These are phyloP conservation scores for Colletotrichum cordylinicola DNA, from an alignment of 2,329 filamentous ascomycete species.

Conservation along the genomic window DNA sequence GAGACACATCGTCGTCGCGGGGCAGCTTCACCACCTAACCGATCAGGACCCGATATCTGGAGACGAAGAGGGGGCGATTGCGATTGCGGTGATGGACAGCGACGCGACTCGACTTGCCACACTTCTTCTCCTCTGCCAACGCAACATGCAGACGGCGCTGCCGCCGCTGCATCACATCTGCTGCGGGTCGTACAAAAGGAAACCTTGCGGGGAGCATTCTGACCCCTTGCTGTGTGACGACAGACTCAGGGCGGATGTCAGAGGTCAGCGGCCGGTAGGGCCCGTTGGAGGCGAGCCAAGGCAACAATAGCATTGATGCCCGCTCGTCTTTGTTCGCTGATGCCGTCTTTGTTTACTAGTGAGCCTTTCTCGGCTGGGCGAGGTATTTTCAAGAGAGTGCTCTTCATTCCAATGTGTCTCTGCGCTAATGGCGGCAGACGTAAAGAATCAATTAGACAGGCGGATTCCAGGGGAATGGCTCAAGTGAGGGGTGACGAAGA, in stretches of 20 bases:
- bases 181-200: slow-evolving; percentile 16
- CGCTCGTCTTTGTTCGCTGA: neutral
- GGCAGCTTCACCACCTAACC: slow-evolving; percentile 12
- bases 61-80: slow-evolving; percentile 6
- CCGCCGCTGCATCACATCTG: slow-evolving; percentile 12
- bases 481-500: neutral
- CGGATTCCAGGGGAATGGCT: neutral
- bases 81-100: neutral
- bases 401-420: neutral
- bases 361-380: neutral
- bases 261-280: neutral
- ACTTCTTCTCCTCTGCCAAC: slow-evolving; percentile 18
- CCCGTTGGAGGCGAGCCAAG: neutral
- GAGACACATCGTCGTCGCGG: slow-evolving; percentile 6
- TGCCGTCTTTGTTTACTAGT: neutral
- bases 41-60: slow-evolving; percentile 13
- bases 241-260: neutral
- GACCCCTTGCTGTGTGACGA: slow-evolving; percentile 18
- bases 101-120: slow-evolving; percentile 15
- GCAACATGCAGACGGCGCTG: slow-evolving; percentile 23
- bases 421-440: neutral
- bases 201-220: slow-evolving; percentile 19
- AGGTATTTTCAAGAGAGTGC: neutral
- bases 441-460: neutral
- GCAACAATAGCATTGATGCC: neutral